Conservation (phyloP, 164 flowering plant genomes). For the Malania oleifera region DNA sequence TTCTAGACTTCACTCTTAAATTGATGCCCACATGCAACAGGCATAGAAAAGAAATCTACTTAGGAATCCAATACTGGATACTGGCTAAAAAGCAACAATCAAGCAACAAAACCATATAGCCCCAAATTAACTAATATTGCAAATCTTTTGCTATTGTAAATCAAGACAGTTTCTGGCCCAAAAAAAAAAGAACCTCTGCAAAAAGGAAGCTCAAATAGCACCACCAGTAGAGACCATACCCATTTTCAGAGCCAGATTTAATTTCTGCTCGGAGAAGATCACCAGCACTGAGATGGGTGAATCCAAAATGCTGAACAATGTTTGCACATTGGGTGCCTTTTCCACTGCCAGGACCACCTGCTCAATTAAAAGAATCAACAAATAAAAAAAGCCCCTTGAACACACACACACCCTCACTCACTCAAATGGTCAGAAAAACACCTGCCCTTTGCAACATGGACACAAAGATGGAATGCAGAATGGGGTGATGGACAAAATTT, state of each 20-base stretch:
- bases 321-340: slow-evolving; percentile 93
- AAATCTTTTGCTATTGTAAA: no score
- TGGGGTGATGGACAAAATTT: no score
- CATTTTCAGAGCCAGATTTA: slow-evolving; percentile 92
- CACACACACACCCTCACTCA: no score
- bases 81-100: background rate
- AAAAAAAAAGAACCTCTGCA: no score
- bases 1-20: no score
- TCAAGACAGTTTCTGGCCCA: no score
- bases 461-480: background rate
- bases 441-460: no score
- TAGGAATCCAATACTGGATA: background rate
- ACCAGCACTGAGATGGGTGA: slow-evolving; percentile 97
- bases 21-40: no score
- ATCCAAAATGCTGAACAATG: slow-evolving; percentile 81
- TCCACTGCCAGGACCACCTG: slow-evolving; percentile 99
- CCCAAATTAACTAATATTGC: no score
- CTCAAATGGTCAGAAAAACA: no score
- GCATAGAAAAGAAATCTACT: background rate
- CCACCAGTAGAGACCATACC: slow-evolving; percentile 20
- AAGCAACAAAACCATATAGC: slow-evolving; percentile 26
- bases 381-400: background rate
- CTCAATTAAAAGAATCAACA: slow-evolving; percentile 7
- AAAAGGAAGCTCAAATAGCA: no score
- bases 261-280: slow-evolving; percentile 94